phyloP scores from a whole-genome alignment of 495 filamentous ascomycete genomes.

The Echria macrotheca region DNA sequence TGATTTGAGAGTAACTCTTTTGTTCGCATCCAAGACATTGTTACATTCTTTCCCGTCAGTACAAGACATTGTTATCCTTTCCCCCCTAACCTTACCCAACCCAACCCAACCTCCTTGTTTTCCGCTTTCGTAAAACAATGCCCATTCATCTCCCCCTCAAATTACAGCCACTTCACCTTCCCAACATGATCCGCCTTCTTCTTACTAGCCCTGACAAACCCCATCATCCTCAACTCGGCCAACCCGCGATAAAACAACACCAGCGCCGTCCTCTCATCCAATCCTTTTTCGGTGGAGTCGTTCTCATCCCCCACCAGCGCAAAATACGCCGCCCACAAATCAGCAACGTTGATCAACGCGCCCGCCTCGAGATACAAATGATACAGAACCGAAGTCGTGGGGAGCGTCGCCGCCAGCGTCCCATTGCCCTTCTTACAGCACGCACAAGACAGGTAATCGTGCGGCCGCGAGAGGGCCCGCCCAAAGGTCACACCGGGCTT shows the following conservation, averaged over 20 bases:
- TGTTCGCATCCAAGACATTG: conserved; percentile 18
- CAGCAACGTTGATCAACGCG: conserved; percentile 76
- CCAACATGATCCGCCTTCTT: conserved; percentile 90
- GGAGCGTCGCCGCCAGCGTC: conserved; percentile 57
- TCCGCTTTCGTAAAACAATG: too few species aligned
- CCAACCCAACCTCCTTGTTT: too few species aligned
- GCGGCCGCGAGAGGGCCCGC: conserved; percentile 70
- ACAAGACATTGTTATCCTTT: too few species aligned
- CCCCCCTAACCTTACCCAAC: too few species aligned
- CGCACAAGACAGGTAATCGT: conserved; percentile 77
- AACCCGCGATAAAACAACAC: conserved; percentile 75
- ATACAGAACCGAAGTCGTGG: conserved; percentile 77
- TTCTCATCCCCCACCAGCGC: conserved; percentile 65
- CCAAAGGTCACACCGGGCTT: conserved; percentile 73
- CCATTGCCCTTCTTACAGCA: conserved; percentile 52
- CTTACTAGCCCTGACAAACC: conserved; percentile 80
- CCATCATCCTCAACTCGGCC: conserved; percentile 78
- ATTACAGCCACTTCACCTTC: conserved; percentile 55
- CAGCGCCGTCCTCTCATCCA: conserved; percentile 51
- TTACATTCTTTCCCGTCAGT: neutral
- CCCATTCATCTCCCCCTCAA: too few species aligned
- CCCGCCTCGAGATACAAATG: conserved; percentile 89
- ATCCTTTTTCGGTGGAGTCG: conserved; percentile 30
- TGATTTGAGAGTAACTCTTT: too few species aligned
- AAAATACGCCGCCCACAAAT: conserved; percentile 85